These are phyloP conservation scores for Tolypocladium endophyticum DNA, from an alignment of 2,329 filamentous ascomycete genomes.

Conservation along the genomic window DNA sequence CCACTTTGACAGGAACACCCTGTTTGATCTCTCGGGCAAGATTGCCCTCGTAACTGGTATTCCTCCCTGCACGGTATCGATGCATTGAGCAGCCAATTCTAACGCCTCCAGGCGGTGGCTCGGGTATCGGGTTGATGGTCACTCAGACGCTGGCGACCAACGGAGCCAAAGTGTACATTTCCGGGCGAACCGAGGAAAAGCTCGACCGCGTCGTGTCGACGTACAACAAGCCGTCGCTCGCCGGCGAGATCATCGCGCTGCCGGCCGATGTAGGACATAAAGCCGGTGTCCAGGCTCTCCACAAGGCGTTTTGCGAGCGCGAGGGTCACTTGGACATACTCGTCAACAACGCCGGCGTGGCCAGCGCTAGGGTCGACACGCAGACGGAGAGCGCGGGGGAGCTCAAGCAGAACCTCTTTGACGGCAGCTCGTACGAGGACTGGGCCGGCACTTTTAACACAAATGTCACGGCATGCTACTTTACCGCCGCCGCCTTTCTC, in stretches of 20 bases:
- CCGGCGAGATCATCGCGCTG: conserved; percentile 49
- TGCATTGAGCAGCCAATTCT: not conserved
- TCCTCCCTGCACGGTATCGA: not conserved
- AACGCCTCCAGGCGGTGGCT: conserved; percentile 27
- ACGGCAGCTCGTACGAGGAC: conserved; percentile 53
- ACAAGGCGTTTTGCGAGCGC: conserved; percentile 41
- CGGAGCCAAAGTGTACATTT: conserved; percentile 61
- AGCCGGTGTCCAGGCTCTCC: conserved; percentile 45
- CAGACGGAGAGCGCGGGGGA: conserved; percentile 22
- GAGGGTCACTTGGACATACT: conserved; percentile 53
- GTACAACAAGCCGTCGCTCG: conserved; percentile 38
- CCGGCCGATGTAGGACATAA: conserved; percentile 54
- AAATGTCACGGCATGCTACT: conserved; percentile 63
- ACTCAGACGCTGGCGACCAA: conserved; percentile 56
- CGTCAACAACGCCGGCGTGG: conserved; percentile 5
- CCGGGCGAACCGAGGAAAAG: conserved; percentile 53
- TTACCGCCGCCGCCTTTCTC: conserved; percentile 51
- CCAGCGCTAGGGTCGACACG: not conserved
- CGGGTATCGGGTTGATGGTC: conserved; percentile 60
- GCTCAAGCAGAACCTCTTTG: conserved; percentile 55
- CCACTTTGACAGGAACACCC: not conserved
- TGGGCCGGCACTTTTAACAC: conserved; percentile 66
- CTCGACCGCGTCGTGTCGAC: conserved; percentile 48
- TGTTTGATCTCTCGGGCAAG: conserved; percentile 31
- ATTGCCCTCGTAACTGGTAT: conserved; percentile 35